phyloP scores from a whole-genome alignment of 2,329 filamentous ascomycete species.

The Diaporthe eres region DNA sequence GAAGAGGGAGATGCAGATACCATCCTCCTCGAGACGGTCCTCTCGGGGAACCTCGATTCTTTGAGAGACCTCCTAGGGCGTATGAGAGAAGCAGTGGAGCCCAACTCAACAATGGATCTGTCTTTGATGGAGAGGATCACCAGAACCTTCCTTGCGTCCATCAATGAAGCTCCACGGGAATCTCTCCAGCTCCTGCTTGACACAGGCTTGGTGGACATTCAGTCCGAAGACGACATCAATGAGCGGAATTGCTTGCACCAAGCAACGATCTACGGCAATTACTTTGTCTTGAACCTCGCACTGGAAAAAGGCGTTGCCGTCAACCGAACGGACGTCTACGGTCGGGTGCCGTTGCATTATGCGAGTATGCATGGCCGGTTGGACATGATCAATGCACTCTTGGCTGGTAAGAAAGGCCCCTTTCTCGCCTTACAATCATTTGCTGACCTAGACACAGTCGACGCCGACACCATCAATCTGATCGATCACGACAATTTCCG shows the following conservation, averaged over 20 bases:
- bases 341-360: conserved; percentile 93
- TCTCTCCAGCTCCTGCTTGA: conserved; percentile 83
- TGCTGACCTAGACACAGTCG: conserved; percentile 39
- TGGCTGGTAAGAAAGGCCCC: conserved; percentile 67
- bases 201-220: conserved; percentile 88
- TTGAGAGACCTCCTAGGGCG: conserved; percentile 86
- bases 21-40: conserved; percentile 88
- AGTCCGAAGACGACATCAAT: conserved; percentile 97
- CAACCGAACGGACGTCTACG: conserved; percentile 90
- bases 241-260: conserved; percentile 97
- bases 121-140: conserved; percentile 83
- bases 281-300: conserved; percentile 82
- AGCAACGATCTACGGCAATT: conserved; percentile 92
- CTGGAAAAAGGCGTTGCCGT: conserved; percentile 83
- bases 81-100: conserved; percentile 66
- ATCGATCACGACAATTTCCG: conserved; percentile 99
- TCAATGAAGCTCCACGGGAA: conserved; percentile 85
- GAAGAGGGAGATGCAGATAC: conserved; percentile 93
- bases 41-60: conserved; percentile 82
- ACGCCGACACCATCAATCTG: conserved; percentile 83
- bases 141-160: conserved; percentile 89
- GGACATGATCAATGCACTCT: conserved; percentile 82
- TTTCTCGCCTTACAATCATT: background rate
- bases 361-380: conserved; percentile 94
- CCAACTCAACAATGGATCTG: conserved; percentile 60